phyloP scores from a whole-genome alignment of 805 yeast genomes.

The Phaffomyces thermotolerans region DNA sequence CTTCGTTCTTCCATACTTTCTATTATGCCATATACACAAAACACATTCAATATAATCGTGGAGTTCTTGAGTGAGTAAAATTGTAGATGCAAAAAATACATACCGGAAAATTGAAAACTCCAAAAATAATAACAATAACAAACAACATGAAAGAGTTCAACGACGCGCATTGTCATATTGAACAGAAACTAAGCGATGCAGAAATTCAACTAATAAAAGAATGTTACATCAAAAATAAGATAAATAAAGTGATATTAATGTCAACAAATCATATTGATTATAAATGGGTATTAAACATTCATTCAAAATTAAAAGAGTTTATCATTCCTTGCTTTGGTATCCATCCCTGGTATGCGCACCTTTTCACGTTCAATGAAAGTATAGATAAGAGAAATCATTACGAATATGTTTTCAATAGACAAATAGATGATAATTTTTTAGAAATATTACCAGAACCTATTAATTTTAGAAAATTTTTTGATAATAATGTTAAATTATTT shows the following conservation, averaged over 20 bases:
- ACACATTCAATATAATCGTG: too few species aligned
- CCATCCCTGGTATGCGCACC: constrained; percentile 90
- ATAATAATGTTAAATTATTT: constrained; percentile 10
- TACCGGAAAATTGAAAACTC: too few species aligned
- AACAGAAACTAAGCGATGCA: constrained; percentile 8
- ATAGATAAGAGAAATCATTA: constrained; percentile 49
- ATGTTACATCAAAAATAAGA: constrained; percentile 4
- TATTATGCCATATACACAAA: too few species aligned
- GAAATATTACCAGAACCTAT: constrained; percentile 56
- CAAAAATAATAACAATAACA: too few species aligned
- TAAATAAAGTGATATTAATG: constrained; percentile 31
- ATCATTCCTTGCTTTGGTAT: constrained; percentile 54
- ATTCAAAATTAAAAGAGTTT: constrained; percentile 13
- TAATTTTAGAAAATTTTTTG: constrained; percentile 29
- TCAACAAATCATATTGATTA: constrained; percentile 38
- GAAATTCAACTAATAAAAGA: constrained; percentile 2
- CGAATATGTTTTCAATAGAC: constrained; percentile 33
- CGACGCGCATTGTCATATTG: constrained; percentile 19
- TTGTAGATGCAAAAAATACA: too few species aligned
- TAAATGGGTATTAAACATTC: constrained; percentile 20
- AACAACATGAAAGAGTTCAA: background rate
- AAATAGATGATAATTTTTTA: constrained; percentile 34
- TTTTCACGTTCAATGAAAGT: constrained; percentile 32
- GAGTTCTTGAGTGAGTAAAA: too few species aligned
- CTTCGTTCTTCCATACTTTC: too few species aligned